phyloP scores from a whole-genome alignment of 768 basidiomycete species.

The Asterophora parasitica region DNA sequence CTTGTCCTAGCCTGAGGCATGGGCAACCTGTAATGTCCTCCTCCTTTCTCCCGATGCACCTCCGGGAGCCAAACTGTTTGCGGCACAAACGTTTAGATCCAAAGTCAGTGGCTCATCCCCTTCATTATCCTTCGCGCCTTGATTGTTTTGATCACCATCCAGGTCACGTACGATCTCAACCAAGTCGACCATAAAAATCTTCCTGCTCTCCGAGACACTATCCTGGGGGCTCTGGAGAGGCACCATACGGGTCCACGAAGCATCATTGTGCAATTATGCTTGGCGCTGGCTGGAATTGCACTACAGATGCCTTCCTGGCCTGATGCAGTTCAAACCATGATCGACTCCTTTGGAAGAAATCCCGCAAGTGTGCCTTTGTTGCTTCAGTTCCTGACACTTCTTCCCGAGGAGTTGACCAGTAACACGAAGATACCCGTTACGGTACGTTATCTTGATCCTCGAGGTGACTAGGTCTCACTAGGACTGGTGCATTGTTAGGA shows the following conservation, averaged over 20 bases:
- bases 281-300: conserved; percentile 87
- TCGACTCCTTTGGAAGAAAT: conserved; percentile 80
- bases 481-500: conserved; percentile 42
- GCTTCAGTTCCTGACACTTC: conserved; percentile 82
- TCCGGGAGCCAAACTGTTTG: conserved; percentile 81
- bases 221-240: conserved; percentile 68
- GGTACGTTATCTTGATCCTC: conserved; percentile 42
- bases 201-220: conserved; percentile 79
- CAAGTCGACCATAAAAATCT: conserved; percentile 77
- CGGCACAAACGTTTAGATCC: conserved; percentile 91
- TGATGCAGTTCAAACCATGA: conserved; percentile 74
- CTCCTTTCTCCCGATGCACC: conserved; percentile 78
- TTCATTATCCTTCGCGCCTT: conserved; percentile 16
- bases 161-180: conserved; percentile 94
- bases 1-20: conserved; percentile 88
- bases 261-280: conserved; percentile 83
- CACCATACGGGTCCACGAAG: conserved; percentile 76
- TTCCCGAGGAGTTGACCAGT: conserved; percentile 83
- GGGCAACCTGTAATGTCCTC: conserved; percentile 91
- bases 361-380: conserved; percentile 79
- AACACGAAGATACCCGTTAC: conserved; percentile 88
- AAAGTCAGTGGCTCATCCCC: conserved; percentile 57
- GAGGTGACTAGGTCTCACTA: neutral
- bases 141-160: conserved; percentile 26
- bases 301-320: conserved; percentile 86